Evolutionary conservation across 768 basidiomycete genomes (phyloP), one percentile per base, ranked within the genome.

Genomic region (Gautieria morchelliformis): DNA sequence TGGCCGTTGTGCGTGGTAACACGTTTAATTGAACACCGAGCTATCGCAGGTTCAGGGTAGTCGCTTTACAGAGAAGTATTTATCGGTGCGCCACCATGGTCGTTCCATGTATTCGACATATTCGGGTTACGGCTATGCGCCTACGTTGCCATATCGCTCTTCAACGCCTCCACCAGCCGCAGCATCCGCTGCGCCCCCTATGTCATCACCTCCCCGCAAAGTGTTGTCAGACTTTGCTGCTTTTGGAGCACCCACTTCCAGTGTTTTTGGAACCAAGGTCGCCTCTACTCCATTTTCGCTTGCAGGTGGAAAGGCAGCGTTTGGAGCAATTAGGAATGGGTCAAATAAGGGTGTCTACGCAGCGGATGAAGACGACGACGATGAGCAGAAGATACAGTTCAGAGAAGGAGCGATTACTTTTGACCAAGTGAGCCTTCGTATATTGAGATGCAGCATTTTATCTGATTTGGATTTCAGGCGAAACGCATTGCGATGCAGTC

Each of bases 21-120:
- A 15, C 58, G 52, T 37, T n/a, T 40, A 33, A 41, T 42, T 58
- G 62, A 45, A 48, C 41, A 17, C 58, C 27, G 35, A 53, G 58
- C 35, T 56, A 52, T 59, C 41, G 27, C 67, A 96, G 93, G 89
- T 96, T 48, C 83, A 85, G 50, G 92, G 91, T n/a, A 90, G 92
- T 42, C 87, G 95, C 3, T 95, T 97, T 74, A 97, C 95, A 19
- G 94, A 98, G 63, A 94, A 95, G 69, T 98, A 97, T 69, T 79
- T 94, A 27, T 81, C 84, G 63, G 83, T 86, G 33, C 79, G 87
- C 49, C 71, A 59, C 64, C 72, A 2, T 79, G 79, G 61, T 39
- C 59, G 60, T 20, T 74, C 79, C 17, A 83, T 81, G 60, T 67
- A 75, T 11, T 72, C 77, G 77, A 14, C 79, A 33, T 79, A 82